Evolutionary conservation across 331 rosid genomes (phyloP), one percentile per base, ranked within the genome.

Genomic region (Quercus lobata): DNA sequence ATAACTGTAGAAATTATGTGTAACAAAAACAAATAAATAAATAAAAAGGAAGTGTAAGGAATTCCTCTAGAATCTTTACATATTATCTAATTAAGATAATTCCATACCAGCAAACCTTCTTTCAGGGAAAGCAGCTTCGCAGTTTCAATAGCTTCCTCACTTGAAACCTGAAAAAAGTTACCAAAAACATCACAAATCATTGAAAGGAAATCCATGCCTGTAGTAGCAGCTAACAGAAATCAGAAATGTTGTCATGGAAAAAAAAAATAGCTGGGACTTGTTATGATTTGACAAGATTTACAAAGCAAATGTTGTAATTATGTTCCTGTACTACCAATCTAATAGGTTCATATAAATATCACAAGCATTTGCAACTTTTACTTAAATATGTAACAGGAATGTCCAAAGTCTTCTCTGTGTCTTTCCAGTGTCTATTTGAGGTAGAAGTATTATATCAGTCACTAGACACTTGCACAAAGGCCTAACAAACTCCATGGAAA

Each of bases 91-190:
- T 41, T 41, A 10, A 12, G 5, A 6, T 34, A 34, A 15, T 17
- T 27, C 5, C 73, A 25, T 86, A 92, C 94, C 94, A 90, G 83
- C 72, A 90, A 86, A 75, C 91, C 92, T 81, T 90, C 94, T 85
- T 86, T 92, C 56, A 94, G 60, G 71, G 98, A 97, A 78, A 94
- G 94, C 62, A 19, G 80, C 84, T 88, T 92, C 37, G 98, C 97
- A 56, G 91, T 92, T 87, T 94, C 92, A 35, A 92, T 83, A 65
- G 98, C 86, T 78, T 89, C 97, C 97, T 92, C 97, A 80, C 98
- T 92, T 41, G 97, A 88, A 83, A 92, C 81, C 98, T 94, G 81
- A 76, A 66, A 77, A 61, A 29, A 58, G 58, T 5, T 82, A 58
- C 66, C 76, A 22, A 69, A 57, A 74, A 79, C 78, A 76, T 68